Percentiles rank a stretch among this genome's conserved stretches.
phyloP scores from a whole-genome alignment of 805 yeast species.

The Saccharomycopsis olivae region DNA sequence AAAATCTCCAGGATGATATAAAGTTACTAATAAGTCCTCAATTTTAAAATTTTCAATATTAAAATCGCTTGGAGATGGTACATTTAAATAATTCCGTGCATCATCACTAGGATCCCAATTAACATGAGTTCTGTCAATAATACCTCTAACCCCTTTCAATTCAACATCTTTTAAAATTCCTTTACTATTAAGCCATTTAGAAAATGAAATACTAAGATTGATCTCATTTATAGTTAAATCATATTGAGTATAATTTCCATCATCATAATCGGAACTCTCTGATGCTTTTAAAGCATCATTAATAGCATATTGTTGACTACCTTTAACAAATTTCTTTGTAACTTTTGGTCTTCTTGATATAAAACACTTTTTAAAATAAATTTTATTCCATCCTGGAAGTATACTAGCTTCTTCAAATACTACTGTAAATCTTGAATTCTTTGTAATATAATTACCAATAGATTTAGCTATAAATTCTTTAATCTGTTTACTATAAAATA shows the following conservation, averaged over 20 bases:
- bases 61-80: conserved; percentile 80
- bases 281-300: conserved; percentile 34
- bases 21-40: conserved; percentile 76
- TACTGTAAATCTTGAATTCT: conserved; percentile 72
- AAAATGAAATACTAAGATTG: conserved; percentile 66
- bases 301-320: conserved; percentile 63
- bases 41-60: conserved; percentile 74
- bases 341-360: conserved; percentile 73
- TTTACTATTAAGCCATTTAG: conserved; percentile 81
- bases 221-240: conserved; percentile 85
- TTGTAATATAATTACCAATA: conserved; percentile 75
- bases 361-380: conserved; percentile 74
- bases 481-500: conserved; percentile 47
- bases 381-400: conserved; percentile 91
- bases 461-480: conserved; percentile 72
- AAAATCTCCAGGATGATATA: conserved; percentile 72
- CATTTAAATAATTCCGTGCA: conserved; percentile 68
- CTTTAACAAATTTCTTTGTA: conserved; percentile 45
- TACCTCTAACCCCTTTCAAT: conserved; percentile 80
- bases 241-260: conserved; percentile 93
- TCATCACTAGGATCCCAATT: conserved; percentile 73
- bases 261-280: conserved; percentile 35
- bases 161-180: conserved; percentile 80
- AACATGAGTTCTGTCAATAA: conserved; percentile 84
- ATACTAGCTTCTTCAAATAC: conserved; percentile 81